Evolutionary conservation across 306 rosid genomes (phyloP).

Genomic region (Quercus variabilis): DNA sequence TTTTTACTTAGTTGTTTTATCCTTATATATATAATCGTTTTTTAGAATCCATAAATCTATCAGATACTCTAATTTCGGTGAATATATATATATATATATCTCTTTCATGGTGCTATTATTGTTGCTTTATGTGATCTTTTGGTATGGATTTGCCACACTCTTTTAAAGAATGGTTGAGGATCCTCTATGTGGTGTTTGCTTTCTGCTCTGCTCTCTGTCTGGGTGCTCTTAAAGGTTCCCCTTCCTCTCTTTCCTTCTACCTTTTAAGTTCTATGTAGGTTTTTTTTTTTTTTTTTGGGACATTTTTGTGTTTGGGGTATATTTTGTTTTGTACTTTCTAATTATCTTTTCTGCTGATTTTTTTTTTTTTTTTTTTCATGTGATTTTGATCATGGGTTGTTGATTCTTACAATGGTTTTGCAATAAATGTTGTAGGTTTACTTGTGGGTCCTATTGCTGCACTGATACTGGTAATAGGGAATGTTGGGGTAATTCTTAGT

Average conservation of each 20-base stretch:
- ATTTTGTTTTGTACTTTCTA: background rate
- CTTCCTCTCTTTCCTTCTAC: constrained; percentile 11
- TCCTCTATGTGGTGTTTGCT: constrained; percentile 53
- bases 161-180: constrained; percentile 32
- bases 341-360: background rate
- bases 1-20: background rate
- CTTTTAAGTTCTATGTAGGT: background rate
- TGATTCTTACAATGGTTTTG: constrained; percentile 15
- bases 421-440: constrained; percentile 41
- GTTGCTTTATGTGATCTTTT: constrained; percentile 18
- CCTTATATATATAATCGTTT: background rate
- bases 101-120: constrained; percentile 4
- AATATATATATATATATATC: background rate
- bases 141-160: constrained; percentile 36
- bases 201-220: constrained; percentile 62
- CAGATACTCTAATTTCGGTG: constrained; percentile 13
- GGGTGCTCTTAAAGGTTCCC: constrained; percentile 78
- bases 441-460: constrained; percentile 77
- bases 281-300: background rate
- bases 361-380: background rate
- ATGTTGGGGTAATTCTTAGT: constrained; percentile 61
- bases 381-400: constrained; percentile 25
- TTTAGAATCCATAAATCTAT: background rate
- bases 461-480: constrained; percentile 60
- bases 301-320: background rate